Conservation (phyloP, 495 filamentous ascomycete species). For the Oidiodendron maius region DNA sequence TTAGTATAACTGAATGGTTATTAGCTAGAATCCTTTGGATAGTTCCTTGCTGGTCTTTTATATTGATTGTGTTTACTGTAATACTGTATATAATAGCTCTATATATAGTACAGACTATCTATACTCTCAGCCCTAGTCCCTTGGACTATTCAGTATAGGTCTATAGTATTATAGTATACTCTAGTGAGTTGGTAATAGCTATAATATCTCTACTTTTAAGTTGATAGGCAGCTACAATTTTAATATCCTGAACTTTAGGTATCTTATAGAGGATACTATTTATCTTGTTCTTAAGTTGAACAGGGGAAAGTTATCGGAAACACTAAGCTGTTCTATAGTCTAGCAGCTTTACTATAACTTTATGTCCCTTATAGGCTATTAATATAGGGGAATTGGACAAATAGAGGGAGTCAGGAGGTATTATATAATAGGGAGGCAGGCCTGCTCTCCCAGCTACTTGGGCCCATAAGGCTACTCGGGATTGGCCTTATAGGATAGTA, state of each 20-base stretch:
- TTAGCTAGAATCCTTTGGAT: conserved; percentile 19
- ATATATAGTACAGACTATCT: conserved; percentile 11
- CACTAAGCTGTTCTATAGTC: no score
- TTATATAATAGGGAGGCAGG: no score
- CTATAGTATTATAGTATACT: conserved; percentile 6
- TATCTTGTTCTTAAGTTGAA: no score
- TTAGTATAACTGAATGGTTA: conserved; percentile 18
- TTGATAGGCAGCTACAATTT: conserved; percentile 8
- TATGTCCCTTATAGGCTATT: no score
- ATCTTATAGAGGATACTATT: conserved; percentile 2
- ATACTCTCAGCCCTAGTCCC: conserved; percentile 11
- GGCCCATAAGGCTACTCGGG: no score
- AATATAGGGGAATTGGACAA: no score
- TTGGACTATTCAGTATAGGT: conserved; percentile 8
- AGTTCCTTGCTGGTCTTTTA: conserved; percentile 17
- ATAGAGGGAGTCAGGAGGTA: no score
- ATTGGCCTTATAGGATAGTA: no score
- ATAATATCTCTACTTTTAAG: conserved; percentile 11
- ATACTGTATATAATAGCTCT: conserved; percentile 12
- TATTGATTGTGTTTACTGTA: conserved; percentile 18
- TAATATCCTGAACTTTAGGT: conserved; percentile 1
- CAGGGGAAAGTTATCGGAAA: no score
- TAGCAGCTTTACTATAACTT: no score
- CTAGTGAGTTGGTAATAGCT: conserved; percentile 6
- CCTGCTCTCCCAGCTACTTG: no score